A percentile compares a stretch with the other conserved stretches of the same genome.
phyloP scores from a whole-genome alignment of 345 rosid species.

The Moricandia arvensis region DNA sequence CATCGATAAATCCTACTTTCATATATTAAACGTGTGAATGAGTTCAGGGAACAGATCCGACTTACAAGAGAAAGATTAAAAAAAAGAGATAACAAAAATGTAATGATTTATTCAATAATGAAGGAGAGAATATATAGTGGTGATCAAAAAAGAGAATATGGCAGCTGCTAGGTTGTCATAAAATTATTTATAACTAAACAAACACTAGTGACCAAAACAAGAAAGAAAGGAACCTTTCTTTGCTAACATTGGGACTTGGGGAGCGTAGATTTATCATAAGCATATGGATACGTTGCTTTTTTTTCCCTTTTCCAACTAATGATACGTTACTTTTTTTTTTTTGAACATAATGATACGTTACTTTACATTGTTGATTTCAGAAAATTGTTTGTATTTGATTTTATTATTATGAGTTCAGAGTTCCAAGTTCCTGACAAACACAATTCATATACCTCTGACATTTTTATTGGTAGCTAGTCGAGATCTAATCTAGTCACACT shows the following conservation, averaged over 20 bases:
- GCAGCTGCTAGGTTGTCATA: slow-evolving; percentile 25
- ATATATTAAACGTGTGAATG: slow-evolving; percentile 7
- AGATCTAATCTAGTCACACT: not conserved
- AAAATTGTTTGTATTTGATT: not conserved
- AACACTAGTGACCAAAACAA: slow-evolving; percentile 20
- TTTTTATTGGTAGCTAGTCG: not conserved
- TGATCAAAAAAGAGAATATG: not conserved
- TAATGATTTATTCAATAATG: not conserved
- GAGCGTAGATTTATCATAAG: slow-evolving; percentile 4
- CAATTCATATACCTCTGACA: not conserved
- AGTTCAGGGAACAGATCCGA: not conserved
- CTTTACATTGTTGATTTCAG: slow-evolving; percentile 4
- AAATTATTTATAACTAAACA: not conserved
- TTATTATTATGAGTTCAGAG: not conserved
- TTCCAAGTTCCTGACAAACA: not conserved
- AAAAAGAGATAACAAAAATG: not conserved
- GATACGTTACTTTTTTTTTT: no score
- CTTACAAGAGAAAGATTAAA: not conserved
- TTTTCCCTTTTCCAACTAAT: not conserved
- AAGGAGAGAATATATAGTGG: slow-evolving; percentile 9
- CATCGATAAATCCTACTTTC: slow-evolving; percentile 10
- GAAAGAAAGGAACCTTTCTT: slow-evolving; percentile 30
- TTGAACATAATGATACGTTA: no score
- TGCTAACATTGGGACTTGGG: slow-evolving; percentile 21
- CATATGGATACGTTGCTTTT: slow-evolving; percentile 23